Base-by-base conservation (phyloP, 1,139 yeast genomes). In the Blastobotrys aristatus region DNA sequence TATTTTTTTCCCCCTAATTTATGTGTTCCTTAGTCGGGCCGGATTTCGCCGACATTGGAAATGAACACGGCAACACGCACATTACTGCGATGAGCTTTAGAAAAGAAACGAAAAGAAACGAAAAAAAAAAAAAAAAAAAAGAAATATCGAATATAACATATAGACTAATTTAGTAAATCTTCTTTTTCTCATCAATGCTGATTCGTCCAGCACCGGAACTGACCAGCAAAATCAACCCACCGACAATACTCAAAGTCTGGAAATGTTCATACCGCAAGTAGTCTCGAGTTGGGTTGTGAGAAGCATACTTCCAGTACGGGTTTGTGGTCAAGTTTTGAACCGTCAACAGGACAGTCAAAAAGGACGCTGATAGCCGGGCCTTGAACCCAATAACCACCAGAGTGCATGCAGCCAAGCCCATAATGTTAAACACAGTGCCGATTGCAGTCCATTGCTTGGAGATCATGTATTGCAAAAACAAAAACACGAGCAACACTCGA, bases 141-240 rank as follows among this genome's bases (percentile, higher is more conserved):
- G 10, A 24, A 10, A 24, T 10, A 24, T 10, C 5, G 8, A 24
- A 5, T 10, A 24, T 6, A 24, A 24, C 27, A 24, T 24, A 24
- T 24, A 6, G n/a, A n/a, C n/a, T n/a, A 20, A 3, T 24, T 17
- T 62, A 90, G 65, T 86, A 90, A 54, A 87, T 84, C 74, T 92
- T 92, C 74, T 92, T 90, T 84, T 92, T 92, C 69, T 89, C 97
- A 65, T 92, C 98, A 53, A 92, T 73, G 32, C 96, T 86, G 57
- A 90, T 75, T 60, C 87, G 94, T 44, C 98, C 98, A 37, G 98
- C 97, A 56, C 98, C 98, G 7, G 96, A 88, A 69, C 86, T 88
- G 56, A 88, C 96, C 56, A 94, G 86, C 59, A 92, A 73, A 54
- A 92, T 71, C 57, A 92, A 77, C 1, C 97, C 98, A 47, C 98